phyloP scores from a whole-genome alignment of 2,329 filamentous ascomycete genomes.

The Clonostachys solani region DNA sequence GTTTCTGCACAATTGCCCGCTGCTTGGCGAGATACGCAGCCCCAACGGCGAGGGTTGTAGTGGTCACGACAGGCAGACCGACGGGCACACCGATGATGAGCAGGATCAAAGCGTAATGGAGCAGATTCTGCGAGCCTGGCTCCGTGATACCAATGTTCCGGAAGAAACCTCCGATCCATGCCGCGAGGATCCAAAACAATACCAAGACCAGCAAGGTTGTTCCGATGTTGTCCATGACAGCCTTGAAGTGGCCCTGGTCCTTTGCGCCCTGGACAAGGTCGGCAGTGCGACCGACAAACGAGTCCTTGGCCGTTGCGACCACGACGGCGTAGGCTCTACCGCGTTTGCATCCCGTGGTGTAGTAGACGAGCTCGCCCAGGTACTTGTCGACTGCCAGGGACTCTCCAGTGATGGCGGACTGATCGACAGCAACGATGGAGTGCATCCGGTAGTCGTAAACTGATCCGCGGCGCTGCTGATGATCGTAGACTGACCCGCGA shows the following conservation, averaged over 20 bases:
- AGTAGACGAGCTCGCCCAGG: conserved; percentile 73
- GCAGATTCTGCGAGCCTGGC: conserved; percentile 55
- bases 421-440: conserved; percentile 67
- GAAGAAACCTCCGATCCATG: conserved; percentile 79
- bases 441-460: conserved; percentile 50
- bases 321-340: conserved; percentile 71
- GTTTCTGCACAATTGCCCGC: conserved; percentile 76
- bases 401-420: conserved; percentile 78
- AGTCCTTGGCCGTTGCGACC: conserved; percentile 63
- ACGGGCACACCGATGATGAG: conserved; percentile 77
- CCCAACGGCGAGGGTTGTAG: conserved; percentile 72
- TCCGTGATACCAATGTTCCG: conserved; percentile 60
- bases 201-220: conserved; percentile 70
- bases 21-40: conserved; percentile 74
- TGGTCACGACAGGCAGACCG: conserved; percentile 76
- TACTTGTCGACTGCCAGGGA: conserved; percentile 76
- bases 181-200: conserved; percentile 70
- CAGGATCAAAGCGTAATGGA: conserved; percentile 65
- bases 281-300: conserved; percentile 74
- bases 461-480: conserved; percentile 2
- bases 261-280: conserved; percentile 70
- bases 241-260: conserved; percentile 77
- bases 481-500: neutral
- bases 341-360: conserved; percentile 79
- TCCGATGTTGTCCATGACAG: conserved; percentile 79